A percentile compares a stretch with the other conserved stretches of the same genome.
phyloP scores from a whole-genome alignment of 352 stramenopile species.

The Globisporangium paddicum region DNA sequence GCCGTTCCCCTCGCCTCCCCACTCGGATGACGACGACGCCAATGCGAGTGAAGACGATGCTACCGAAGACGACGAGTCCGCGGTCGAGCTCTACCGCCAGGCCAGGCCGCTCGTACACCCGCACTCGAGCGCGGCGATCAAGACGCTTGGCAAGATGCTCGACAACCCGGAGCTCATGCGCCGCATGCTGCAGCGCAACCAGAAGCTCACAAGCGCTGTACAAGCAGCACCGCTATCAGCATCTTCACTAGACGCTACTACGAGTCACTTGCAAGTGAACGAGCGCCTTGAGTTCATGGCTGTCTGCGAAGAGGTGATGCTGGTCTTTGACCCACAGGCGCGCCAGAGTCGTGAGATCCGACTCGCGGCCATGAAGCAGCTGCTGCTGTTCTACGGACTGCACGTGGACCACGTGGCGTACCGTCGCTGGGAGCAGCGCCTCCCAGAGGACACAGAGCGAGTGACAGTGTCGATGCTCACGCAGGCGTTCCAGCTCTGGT shows the following conservation, averaged over 20 bases:
- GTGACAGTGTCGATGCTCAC: conserved; percentile 38
- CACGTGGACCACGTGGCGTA: conserved; percentile 34
- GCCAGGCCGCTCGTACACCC: conserved; percentile 50
- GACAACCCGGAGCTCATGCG: conserved; percentile 35
- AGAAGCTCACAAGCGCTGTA: conserved; percentile 1
- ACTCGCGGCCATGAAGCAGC: conserved; percentile 27
- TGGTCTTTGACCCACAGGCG: conserved; percentile 35
- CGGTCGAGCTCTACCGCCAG: conserved; percentile 44
- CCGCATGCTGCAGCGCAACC: conserved; percentile 48
- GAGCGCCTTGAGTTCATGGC: conserved; percentile 36
- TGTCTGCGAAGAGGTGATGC: conserved; percentile 43
- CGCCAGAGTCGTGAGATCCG: conserved; percentile 27
- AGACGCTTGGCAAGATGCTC: conserved; percentile 54
- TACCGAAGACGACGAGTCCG: background rate
- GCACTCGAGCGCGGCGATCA: conserved; percentile 50
- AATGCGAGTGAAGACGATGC: conserved; percentile 5
- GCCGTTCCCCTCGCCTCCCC: background rate
- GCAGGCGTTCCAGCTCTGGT: conserved; percentile 48
- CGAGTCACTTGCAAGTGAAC: background rate
- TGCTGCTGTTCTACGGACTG: conserved; percentile 38
- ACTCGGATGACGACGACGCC: background rate
- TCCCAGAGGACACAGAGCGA: conserved; percentile 22
- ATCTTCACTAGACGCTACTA: background rate
- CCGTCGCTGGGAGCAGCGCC: conserved; percentile 54
- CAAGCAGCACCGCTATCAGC: background rate